phyloP scores from a whole-genome alignment of 441 rosid species.

The Aleurites moluccanus region DNA sequence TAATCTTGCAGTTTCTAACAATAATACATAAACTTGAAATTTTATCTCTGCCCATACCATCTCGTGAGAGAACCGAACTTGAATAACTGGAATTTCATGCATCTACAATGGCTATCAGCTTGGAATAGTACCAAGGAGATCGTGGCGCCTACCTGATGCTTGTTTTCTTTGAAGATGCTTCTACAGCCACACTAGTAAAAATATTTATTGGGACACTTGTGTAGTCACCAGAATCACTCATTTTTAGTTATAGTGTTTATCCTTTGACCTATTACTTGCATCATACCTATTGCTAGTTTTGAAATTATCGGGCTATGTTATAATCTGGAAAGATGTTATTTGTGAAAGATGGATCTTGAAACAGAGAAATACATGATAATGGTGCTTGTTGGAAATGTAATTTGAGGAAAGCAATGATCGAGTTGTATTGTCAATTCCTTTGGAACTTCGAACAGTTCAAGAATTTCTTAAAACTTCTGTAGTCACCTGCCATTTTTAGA shows the following conservation, averaged over 20 bases:
- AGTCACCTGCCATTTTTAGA: not conserved
- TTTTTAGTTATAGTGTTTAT: not conserved
- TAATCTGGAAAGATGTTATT: not conserved
- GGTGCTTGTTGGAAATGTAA: not conserved
- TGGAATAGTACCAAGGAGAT: not conserved
- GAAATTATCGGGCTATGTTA: not conserved
- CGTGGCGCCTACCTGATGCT: not conserved
- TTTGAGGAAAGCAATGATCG: not conserved
- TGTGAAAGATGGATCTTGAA: not conserved
- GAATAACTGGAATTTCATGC: not conserved
- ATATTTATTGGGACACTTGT: not conserved
- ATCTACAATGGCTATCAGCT: not conserved
- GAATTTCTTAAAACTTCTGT: not conserved
- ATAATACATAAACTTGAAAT: not conserved
- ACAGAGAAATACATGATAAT: not conserved
- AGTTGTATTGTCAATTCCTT: not conserved
- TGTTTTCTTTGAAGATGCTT: not conserved
- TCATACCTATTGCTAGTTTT: not conserved
- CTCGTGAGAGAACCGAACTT: not conserved
- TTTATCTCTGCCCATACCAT: not conserved
- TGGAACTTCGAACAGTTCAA: not conserved
- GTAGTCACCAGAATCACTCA: not conserved
- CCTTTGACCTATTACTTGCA: not conserved
- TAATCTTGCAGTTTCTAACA: not conserved
- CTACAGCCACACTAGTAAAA: not conserved